phyloP scores from a whole-genome alignment of 768 basidiomycete species.

The Serpula lacrymans region DNA sequence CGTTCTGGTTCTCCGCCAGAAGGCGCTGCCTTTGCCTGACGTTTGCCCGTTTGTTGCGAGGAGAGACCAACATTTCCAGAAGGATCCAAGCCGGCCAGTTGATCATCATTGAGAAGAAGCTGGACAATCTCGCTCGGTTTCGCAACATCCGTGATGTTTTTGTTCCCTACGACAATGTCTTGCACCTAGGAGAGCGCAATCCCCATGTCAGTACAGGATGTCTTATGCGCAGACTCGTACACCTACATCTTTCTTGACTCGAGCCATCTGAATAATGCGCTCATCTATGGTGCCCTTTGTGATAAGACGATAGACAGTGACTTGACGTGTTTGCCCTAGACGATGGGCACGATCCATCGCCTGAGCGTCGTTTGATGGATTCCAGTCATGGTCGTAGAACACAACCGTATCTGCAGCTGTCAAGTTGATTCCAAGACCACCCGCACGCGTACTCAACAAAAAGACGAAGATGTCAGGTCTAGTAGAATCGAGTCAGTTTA shows the following conservation, averaged over 20 bases:
- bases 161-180: conserved; percentile 98
- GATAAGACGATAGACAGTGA: conserved; percentile 93
- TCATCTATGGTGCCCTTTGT: conserved; percentile 95
- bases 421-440: conserved; percentile 94
- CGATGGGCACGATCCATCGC: conserved; percentile 99
- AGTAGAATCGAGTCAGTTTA: not conserved
- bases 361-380: conserved; percentile 96
- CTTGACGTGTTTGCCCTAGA: conserved; percentile 93
- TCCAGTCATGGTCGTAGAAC: conserved; percentile 34
- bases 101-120: conserved; percentile 90
- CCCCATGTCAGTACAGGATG: no score
- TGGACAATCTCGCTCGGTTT: conserved; percentile 98
- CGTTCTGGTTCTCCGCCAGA: conserved; percentile 39
- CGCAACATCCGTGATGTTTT: conserved; percentile 87
- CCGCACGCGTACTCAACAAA: conserved; percentile 89
- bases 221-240: no score
- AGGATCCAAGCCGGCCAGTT: conserved; percentile 69
- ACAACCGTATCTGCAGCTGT: conserved; percentile 55
- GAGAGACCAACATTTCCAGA: conserved; percentile 38
- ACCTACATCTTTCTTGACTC: conserved; percentile 93
- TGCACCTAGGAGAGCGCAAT: conserved; percentile 63
- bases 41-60: conserved; percentile 31
- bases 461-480: conserved; percentile 91
- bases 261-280: conserved; percentile 92
- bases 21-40: conserved; percentile 30